Evolutionary conservation across 1,284 basidiomycete genomes (phyloP).

Genomic region (Rhodofomes roseus): DNA sequence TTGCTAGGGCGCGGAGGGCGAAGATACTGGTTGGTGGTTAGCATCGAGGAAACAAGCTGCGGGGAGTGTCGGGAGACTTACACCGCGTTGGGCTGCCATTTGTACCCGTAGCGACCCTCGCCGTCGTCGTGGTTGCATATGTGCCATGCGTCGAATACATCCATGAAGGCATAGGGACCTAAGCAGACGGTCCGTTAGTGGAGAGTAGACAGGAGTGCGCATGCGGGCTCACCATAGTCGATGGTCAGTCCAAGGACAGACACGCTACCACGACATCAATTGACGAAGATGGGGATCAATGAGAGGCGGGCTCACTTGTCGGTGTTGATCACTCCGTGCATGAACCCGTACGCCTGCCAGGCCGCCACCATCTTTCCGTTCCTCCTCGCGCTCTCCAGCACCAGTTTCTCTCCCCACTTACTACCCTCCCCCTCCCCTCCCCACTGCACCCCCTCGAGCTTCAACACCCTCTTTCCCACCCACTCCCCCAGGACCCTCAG

Average conservation of each 20-base stretch:
- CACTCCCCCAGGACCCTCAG: conserved; percentile 74
- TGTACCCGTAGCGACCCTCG: conserved; percentile 84
- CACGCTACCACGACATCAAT: conserved; percentile 45
- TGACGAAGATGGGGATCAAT: neutral
- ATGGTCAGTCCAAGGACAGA: conserved; percentile 89
- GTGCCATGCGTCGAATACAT: conserved; percentile 79
- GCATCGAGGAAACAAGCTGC: conserved; percentile 41
- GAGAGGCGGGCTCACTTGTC: conserved; percentile 64
- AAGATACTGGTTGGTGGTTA: conserved; percentile 61
- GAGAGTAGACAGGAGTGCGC: neutral
- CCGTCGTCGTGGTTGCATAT: conserved; percentile 95
- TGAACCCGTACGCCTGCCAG: conserved; percentile 94
- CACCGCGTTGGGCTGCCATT: conserved; percentile 39
- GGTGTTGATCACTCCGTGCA: conserved; percentile 96
- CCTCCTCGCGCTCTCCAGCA: conserved; percentile 74
- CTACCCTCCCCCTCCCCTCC: conserved; percentile 34
- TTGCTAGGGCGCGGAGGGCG: conserved; percentile 73
- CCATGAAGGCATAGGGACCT: conserved; percentile 96
- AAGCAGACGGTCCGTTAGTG: conserved; percentile 3
- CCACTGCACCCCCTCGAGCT: conserved; percentile 36
- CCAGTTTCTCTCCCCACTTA: conserved; percentile 67
- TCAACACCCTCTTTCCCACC: conserved; percentile 59
- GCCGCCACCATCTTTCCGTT: conserved; percentile 90
- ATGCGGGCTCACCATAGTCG: conserved; percentile 64
- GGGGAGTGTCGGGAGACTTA: conserved; percentile 15